Evolutionary conservation across 2,329 filamentous ascomycete species (phyloP).

Genomic region (Fusarium solani-melongenae): DNA sequence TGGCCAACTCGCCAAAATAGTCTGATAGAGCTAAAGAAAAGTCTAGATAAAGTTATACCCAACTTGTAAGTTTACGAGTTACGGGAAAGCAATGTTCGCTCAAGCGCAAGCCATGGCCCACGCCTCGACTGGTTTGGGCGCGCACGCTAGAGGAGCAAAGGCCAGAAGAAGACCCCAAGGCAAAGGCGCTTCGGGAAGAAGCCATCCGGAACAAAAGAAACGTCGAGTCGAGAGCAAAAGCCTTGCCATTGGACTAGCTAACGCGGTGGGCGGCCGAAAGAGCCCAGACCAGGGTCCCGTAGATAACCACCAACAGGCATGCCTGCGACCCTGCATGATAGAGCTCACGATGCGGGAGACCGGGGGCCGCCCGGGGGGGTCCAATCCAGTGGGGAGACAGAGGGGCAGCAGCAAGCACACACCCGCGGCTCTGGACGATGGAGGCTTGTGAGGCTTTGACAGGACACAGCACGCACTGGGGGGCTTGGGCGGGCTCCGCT

Average conservation of each 20-base stretch:
- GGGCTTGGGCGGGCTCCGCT: neutral
- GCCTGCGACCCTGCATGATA: neutral
- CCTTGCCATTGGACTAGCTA: neutral
- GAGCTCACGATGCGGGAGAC: conserved; percentile 1
- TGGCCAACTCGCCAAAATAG: neutral
- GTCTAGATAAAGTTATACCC: neutral
- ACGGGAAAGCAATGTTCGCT: neutral
- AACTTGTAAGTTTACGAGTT: neutral
- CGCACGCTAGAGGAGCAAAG: neutral
- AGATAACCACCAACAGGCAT: neutral
- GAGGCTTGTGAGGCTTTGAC: neutral
- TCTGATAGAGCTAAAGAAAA: neutral
- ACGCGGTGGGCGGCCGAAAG: neutral
- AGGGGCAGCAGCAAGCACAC: neutral
- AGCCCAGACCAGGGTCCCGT: neutral
- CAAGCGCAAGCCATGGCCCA: neutral
- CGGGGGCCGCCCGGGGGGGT: neutral
- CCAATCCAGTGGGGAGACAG: neutral
- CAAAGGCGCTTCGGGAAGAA: neutral
- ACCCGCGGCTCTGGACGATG: neutral
- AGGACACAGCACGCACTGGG: neutral
- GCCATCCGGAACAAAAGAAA: neutral
- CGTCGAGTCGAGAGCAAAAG: neutral
- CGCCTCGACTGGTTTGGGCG: neutral
- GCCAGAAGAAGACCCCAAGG: neutral